These are phyloP conservation scores for Rutstroemia sp. DNA, from an alignment of 2,329 filamentous ascomycete genomes.

Conservation along the genomic window DNA sequence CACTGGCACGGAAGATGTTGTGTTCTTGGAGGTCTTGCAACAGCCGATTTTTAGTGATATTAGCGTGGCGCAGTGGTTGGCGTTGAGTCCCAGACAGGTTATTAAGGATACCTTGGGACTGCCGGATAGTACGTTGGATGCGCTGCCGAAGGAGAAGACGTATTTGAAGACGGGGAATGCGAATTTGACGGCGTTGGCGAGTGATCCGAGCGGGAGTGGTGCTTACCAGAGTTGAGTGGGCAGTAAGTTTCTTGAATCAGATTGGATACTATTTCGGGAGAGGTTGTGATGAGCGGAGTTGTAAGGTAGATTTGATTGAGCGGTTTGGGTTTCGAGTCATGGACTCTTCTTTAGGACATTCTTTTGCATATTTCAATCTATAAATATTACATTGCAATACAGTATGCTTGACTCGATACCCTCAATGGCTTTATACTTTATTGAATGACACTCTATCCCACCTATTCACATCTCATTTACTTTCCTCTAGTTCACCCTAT, in stretches of 20 bases:
- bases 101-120: slow-evolving; percentile 28
- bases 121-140: slow-evolving; percentile 31
- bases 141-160: slow-evolving; percentile 36
- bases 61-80: slow-evolving; percentile 51
- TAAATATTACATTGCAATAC: too few species aligned
- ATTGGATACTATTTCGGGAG: too few species aligned
- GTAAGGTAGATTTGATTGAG: too few species aligned
- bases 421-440: too few species aligned
- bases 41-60: slow-evolving; percentile 38
- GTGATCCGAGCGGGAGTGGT: slow-evolving; percentile 15
- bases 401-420: too few species aligned
- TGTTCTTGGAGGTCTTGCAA: slow-evolving; percentile 54
- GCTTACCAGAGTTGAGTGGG: slow-evolving; percentile 12
- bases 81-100: slow-evolving; percentile 30
- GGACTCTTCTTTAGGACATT: too few species aligned
- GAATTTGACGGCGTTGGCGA: slow-evolving; percentile 20
- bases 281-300: too few species aligned
- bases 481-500: slow-evolving; percentile 17
- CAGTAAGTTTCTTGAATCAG: not conserved
- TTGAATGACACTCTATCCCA: too few species aligned
- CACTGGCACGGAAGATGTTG: slow-evolving; percentile 46
- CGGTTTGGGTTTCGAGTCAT: too few species aligned
- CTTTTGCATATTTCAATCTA: too few species aligned
- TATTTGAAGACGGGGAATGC: slow-evolving; percentile 35
- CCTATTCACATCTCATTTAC: slow-evolving; percentile 10